Evolutionary conservation across 2,329 filamentous ascomycete genomes (phyloP).

Genomic region (Arthrinium phaeospermum): DNA sequence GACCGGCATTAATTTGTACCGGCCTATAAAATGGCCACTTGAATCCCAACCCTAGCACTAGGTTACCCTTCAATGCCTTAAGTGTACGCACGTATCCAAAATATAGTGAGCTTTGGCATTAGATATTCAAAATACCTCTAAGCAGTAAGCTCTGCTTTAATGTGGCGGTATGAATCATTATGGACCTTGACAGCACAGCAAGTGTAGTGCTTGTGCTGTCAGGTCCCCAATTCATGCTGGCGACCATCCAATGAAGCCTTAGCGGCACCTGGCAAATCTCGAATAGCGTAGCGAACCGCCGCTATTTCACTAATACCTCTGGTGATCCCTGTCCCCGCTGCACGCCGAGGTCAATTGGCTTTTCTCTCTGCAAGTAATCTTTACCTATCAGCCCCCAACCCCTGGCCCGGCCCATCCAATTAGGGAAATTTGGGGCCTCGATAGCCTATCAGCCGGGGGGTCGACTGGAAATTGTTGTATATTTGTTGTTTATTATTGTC

Average conservation of each 20-base stretch:
- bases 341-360: neutral
- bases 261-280: neutral
- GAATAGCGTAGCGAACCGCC: conserved; percentile 10
- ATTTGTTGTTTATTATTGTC: conserved; percentile 15
- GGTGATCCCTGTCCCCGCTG: conserved; percentile 1
- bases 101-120: no score
- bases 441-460: neutral
- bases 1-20: no score
- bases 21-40: no score
- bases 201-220: neutral
- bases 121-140: no score
- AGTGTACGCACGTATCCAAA: no score
- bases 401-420: neutral
- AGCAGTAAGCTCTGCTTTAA: neutral
- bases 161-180: conserved; percentile 3
- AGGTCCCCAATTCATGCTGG: conserved; percentile 4
- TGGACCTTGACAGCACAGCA: neutral
- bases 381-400: neutral
- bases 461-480: neutral
- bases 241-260: neutral
- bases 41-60: no score
- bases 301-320: neutral
- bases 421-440: neutral
- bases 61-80: no score
- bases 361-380: neutral